These are phyloP conservation scores for Aspergillus luchuensis DNA, from an alignment of 2,329 filamentous ascomycete genomes.

Conservation along the genomic window DNA sequence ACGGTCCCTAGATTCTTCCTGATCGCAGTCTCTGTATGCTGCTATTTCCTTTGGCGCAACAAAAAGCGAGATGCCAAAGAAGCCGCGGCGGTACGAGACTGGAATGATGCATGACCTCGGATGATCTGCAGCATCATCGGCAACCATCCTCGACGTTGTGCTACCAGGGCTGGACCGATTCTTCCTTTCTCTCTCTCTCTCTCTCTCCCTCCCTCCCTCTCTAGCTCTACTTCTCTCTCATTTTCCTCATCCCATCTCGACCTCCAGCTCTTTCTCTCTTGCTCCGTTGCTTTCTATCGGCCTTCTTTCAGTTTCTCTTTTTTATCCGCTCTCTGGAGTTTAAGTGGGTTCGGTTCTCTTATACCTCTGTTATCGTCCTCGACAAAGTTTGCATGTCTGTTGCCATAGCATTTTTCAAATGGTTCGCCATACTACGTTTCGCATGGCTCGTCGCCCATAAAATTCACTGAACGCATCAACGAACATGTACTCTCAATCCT, in stretches of 20 bases:
- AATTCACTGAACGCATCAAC: neutral
- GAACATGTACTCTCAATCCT: neutral
- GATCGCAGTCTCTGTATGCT: conserved; percentile 13
- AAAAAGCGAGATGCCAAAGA: conserved; percentile 19
- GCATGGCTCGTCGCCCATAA: neutral
- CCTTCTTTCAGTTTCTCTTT: too few species aligned
- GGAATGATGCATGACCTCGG: conserved; percentile 14
- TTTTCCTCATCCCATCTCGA: too few species aligned
- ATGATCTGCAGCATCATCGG: neutral
- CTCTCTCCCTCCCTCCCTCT: neutral
- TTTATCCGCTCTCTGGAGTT: too few species aligned
- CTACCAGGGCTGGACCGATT: neutral
- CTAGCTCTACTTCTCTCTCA: neutral
- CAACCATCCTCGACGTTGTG: neutral
- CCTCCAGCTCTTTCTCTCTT: too few species aligned
- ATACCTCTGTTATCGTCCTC: too few species aligned
- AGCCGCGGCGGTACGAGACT: conserved; percentile 13
- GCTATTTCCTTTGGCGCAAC: conserved; percentile 21
- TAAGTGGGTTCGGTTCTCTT: too few species aligned
- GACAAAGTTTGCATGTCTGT: too few species aligned
- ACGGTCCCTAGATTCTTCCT: conserved; percentile 16
- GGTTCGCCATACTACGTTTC: neutral
- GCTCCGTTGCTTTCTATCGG: too few species aligned
- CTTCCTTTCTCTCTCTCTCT: too few species aligned
- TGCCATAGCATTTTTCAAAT: neutral